These are phyloP conservation scores for Coniella lustricola DNA, from an alignment of 2,329 filamentous ascomycete genomes.

Conservation along the genomic window DNA sequence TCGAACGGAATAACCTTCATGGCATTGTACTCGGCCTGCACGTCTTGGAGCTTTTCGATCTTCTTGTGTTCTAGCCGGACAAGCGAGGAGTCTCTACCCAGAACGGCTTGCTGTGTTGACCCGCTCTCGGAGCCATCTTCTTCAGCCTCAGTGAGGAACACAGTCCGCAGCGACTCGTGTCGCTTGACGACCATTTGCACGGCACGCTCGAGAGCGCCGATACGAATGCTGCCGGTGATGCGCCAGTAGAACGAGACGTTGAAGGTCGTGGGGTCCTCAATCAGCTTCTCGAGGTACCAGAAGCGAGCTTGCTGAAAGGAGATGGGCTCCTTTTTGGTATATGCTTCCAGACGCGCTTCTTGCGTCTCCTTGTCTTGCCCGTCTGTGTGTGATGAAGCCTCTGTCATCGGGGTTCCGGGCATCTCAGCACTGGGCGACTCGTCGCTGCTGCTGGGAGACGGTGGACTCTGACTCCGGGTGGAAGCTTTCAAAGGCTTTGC, in stretches of 20 bases:
- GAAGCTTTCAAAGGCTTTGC: too few species aligned
- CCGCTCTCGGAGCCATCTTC: too few species aligned
- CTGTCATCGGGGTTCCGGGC: too few species aligned
- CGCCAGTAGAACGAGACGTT: slow-evolving; percentile 29
- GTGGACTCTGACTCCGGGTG: too few species aligned
- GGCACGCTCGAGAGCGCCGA: slow-evolving; percentile 26
- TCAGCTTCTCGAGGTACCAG: slow-evolving; percentile 28
- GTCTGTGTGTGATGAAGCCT: too few species aligned
- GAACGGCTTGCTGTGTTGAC: too few species aligned
- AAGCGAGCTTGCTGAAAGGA: slow-evolving; percentile 34
- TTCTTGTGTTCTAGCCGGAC: slow-evolving; percentile 21
- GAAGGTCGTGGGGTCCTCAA: slow-evolving; percentile 31
- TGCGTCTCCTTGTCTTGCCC: too few species aligned
- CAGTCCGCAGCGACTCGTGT: slow-evolving; percentile 30
- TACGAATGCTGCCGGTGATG: slow-evolving; percentile 26
- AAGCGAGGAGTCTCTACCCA: too few species aligned
- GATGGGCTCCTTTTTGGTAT: slow-evolving; percentile 20
- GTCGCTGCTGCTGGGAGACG: too few species aligned
- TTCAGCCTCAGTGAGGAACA: slow-evolving; percentile 18
- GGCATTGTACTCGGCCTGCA: slow-evolving; percentile 27
- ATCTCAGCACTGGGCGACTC: too few species aligned
- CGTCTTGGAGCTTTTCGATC: slow-evolving; percentile 29
- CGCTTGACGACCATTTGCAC: slow-evolving; percentile 23
- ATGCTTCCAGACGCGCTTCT: too few species aligned
- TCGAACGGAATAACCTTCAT: slow-evolving; percentile 17